Conservation (phyloP, 441 rosid species). For the Capsella rubella region DNA sequence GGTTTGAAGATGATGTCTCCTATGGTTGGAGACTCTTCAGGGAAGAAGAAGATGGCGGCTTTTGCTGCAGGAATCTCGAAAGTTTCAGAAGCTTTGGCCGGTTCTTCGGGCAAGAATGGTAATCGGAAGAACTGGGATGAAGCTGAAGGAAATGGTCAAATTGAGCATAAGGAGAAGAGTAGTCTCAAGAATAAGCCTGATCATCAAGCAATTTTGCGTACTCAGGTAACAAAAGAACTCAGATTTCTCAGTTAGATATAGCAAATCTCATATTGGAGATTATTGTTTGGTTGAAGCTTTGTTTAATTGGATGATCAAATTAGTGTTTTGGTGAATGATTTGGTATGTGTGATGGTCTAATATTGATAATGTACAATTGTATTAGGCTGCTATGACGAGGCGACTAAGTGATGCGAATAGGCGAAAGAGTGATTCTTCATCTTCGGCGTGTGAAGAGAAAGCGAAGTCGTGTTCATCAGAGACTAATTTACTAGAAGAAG, state of each 20-base stretch:
- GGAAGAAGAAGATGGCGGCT: slow-evolving; percentile 80
- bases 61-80: slow-evolving; percentile 73
- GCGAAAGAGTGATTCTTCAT: slow-evolving; percentile 57
- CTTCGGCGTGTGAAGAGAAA: slow-evolving; percentile 51
- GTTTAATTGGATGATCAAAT: neutral
- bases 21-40: slow-evolving; percentile 63
- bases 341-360: slow-evolving; percentile 11
- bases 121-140: slow-evolving; percentile 84
- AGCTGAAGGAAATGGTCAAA: slow-evolving; percentile 43
- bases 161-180: slow-evolving; percentile 61
- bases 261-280: neutral
- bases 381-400: slow-evolving; percentile 84
- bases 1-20: slow-evolving; percentile 76
- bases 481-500: slow-evolving; percentile 45
- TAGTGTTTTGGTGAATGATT: slow-evolving; percentile 1
- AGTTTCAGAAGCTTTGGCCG: slow-evolving; percentile 69
- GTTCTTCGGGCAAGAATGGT: slow-evolving; percentile 56
- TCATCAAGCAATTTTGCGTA: slow-evolving; percentile 73
- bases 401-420: slow-evolving; percentile 77
- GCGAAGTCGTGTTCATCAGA: slow-evolving; percentile 57
- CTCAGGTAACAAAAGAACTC: slow-evolving; percentile 60
- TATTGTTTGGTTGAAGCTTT: neutral
- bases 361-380: neutral
- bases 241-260: neutral
- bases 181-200: slow-evolving; percentile 60